These are phyloP conservation scores for Tetrapisispora arboricola DNA, from an alignment of 805 yeast genomes.

Conservation along the genomic window DNA sequence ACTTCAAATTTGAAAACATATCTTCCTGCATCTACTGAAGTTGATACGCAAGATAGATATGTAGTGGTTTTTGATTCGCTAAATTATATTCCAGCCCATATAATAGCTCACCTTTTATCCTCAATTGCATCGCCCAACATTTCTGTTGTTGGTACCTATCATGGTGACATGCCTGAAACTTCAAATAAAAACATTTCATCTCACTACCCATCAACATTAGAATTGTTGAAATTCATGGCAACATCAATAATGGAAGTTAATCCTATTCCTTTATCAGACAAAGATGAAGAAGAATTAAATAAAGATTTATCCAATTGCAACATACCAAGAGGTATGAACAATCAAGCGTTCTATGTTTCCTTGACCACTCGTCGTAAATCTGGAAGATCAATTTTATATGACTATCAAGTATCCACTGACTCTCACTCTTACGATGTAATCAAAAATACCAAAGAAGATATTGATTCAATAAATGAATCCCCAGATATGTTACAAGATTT, in stretches of 20 bases:
- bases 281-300: constrained; percentile 43
- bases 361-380: constrained; percentile 71
- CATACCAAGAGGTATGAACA: constrained; percentile 46
- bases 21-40: constrained; percentile 14
- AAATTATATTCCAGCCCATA: constrained; percentile 41
- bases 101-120: constrained; percentile 42
- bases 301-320: constrained; percentile 31
- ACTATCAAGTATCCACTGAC: constrained; percentile 41
- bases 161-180: constrained; percentile 33
- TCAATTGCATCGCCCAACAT: constrained; percentile 38
- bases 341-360: constrained; percentile 34
- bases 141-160: constrained; percentile 39
- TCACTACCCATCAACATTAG: constrained; percentile 42
- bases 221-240: constrained; percentile 58
- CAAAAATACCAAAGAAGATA: constrained; percentile 17
- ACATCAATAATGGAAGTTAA: constrained; percentile 57
- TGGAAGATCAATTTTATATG: constrained; percentile 60
- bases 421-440: constrained; percentile 34
- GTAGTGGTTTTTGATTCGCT: constrained; percentile 58
- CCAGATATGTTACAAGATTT: constrained; percentile 53
- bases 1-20: constrained; percentile 14
- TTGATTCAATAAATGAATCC: constrained; percentile 31
- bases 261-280: constrained; percentile 30
- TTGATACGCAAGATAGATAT: constrained; percentile 22
- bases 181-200: constrained; percentile 4